Evolutionary conservation across 345 rosid genomes (phyloP).

Genomic region (Hibiscus trionum): DNA sequence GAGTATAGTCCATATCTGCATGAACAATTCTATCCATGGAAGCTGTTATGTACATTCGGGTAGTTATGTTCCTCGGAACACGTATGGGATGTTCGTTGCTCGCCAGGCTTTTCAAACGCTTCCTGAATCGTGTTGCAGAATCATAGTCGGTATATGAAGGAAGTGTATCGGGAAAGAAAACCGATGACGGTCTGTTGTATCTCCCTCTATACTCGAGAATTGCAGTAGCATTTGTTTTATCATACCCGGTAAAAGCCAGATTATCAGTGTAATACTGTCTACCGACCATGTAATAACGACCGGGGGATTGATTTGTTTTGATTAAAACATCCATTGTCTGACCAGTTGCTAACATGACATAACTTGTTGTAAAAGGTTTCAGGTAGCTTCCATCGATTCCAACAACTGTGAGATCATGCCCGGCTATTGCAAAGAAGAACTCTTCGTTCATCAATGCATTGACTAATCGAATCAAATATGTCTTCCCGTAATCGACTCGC

Average conservation of each 20-base stretch:
- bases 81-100: slow-evolving; percentile 16
- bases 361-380: slow-evolving; percentile 19
- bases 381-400: slow-evolving; percentile 29
- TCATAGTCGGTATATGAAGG: slow-evolving; percentile 12
- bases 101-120: slow-evolving; percentile 23
- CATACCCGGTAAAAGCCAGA: slow-evolving; percentile 7
- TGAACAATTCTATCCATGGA: slow-evolving; percentile 11
- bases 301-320: slow-evolving; percentile 18
- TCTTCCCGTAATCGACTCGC: slow-evolving; percentile 30
- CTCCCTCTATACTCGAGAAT: slow-evolving; percentile 34
- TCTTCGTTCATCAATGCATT: slow-evolving; percentile 21
- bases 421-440: slow-evolving; percentile 27
- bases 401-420: slow-evolving; percentile 27
- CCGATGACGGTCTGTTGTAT: slow-evolving; percentile 9
- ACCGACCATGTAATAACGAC: slow-evolving; percentile 25
- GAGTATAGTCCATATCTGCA: slow-evolving; percentile 26
- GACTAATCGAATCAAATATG: slow-evolving; percentile 29
- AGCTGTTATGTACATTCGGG: slow-evolving; percentile 10
- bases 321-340: slow-evolving; percentile 33
- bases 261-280: slow-evolving; percentile 17
- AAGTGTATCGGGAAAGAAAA: slow-evolving; percentile 8
- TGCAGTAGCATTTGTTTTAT: slow-evolving; percentile 25
- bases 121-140: slow-evolving; percentile 25
- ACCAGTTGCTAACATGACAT: slow-evolving; percentile 24
- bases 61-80: slow-evolving; percentile 24